Base-by-base conservation (phyloP, 805 yeast species). In the Hanseniaspora taiwanica region DNA sequence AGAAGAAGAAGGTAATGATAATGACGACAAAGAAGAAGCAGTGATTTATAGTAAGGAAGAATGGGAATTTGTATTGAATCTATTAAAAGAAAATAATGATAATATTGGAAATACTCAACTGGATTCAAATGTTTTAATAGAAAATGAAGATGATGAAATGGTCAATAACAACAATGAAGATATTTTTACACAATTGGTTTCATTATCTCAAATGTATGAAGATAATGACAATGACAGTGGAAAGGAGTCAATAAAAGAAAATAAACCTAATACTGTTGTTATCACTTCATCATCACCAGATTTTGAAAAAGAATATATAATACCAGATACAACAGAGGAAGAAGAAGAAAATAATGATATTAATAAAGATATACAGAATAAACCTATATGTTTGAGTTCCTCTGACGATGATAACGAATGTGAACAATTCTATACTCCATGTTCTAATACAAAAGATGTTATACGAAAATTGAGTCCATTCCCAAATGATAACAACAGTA, bases 11-110 rank as follows among this genome's bases (percentile, higher is more conserved):
- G n/a, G 29, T 25, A 20, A 16, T 21, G 31, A 20, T 10, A 20
- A 5, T 7, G 25, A 4, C 35, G 20, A 16, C 46, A 38, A 39
- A 33, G 20, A 13, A 12, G 23, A 19, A 12, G 17, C 9, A 12
- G 12, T 19, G 19, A 52, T 53, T 1, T 58, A 55, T 43, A 52
- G 52, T 36, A 48, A 48, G 13, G 46, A 48, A 27, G 63, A 58
- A 38, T 58, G 63, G 63, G 36, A 42, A 6, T 27, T 38, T 20
- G 51, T 55, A 9, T 45, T 45, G 13, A 29, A 29, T 8, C 35
- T 45, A 16, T 33, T 58, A 12, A 18, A 44, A 18, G 44, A 48
- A 10, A 47, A 46, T 16, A 18, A 19, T 16, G 8, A n/a, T 4
- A 29, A 29, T 16, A n/a, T n/a, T n/a, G n/a, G n/a, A n/a, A 18